Evolutionary conservation across 1,139 yeast genomes (phyloP).

Genomic region (Eremothecium cymbalariae): DNA sequence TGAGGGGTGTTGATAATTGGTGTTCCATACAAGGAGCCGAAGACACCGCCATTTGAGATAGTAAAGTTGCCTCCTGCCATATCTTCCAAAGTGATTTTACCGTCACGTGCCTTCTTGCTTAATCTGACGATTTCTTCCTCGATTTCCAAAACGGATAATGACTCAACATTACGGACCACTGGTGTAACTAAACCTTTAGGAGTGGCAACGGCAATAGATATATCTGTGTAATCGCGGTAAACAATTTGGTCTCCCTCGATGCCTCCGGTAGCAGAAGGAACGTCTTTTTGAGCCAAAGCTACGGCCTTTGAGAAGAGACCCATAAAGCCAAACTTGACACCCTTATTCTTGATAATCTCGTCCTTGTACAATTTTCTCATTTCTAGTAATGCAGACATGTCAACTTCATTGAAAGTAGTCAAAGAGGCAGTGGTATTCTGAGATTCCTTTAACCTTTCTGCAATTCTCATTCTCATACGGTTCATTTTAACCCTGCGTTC

Average conservation of each 20-base stretch:
- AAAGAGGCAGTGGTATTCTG: conserved; percentile 98
- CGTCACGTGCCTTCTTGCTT: conserved; percentile 94
- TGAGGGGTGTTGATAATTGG: conserved; percentile 98
- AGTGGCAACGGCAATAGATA: conserved; percentile 96
- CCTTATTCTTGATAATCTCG: conserved; percentile 88
- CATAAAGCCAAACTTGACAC: conserved; percentile 96
- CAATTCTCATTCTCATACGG: conserved; percentile 98
- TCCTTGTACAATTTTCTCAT: conserved; percentile 97
- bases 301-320: conserved; percentile 96
- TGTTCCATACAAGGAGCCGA: conserved; percentile 95
- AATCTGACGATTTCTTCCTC: conserved; percentile 77
- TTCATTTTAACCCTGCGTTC: conserved; percentile 97
- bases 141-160: conserved; percentile 77
- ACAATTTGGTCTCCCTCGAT: conserved; percentile 93
- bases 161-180: conserved; percentile 94
- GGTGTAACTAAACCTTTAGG: conserved; percentile 99
- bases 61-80: conserved; percentile 99
- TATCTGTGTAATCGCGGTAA: conserved; percentile 92
- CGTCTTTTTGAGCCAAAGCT: conserved; percentile 85
- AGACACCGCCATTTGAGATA: conserved; percentile 98
- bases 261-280: conserved; percentile 93
- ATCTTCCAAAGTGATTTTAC: conserved; percentile 92
- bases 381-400: conserved; percentile 86
- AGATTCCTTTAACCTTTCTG: conserved; percentile 98
- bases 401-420: conserved; percentile 97